phyloP scores from a whole-genome alignment of 2,329 filamentous ascomycete species.

The Colletotrichum magnum region DNA sequence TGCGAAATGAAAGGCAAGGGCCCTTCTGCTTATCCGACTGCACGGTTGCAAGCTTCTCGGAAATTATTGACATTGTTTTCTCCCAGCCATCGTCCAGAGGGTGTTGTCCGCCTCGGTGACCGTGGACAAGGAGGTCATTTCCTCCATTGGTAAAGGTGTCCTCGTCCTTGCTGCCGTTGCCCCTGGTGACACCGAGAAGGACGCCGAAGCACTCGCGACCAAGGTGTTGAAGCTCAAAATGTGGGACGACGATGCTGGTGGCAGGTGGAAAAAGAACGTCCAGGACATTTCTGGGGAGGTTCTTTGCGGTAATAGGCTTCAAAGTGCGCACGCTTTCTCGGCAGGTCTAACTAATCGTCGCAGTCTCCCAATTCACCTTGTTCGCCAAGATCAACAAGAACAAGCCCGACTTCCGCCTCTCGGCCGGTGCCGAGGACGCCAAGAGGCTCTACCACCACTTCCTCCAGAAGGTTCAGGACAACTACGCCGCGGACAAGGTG shows the following conservation, averaged over 20 bases:
- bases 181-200: constrained; percentile 90
- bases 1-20: constrained; percentile 55
- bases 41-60: constrained; percentile 22
- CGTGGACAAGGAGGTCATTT: constrained; percentile 91
- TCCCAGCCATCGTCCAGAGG: constrained; percentile 89
- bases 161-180: constrained; percentile 93
- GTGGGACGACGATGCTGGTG: constrained; percentile 87
- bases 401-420: constrained; percentile 95
- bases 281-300: constrained; percentile 91
- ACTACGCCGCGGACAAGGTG: constrained; percentile 81
- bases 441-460: constrained; percentile 88
- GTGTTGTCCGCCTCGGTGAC: constrained; percentile 96
- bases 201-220: constrained; percentile 84
- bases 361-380: constrained; percentile 97
- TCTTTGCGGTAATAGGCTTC: constrained; percentile 80
- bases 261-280: constrained; percentile 90
- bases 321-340: not conserved
- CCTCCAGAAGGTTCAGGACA: constrained; percentile 79
- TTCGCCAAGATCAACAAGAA: constrained; percentile 94
- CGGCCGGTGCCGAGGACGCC: constrained; percentile 83
- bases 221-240: constrained; percentile 93
- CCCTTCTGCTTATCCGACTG: constrained; percentile 1
- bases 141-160: constrained; percentile 90
- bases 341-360: constrained; percentile 3
- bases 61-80: constrained; percentile 40